Evolutionary conservation across 495 filamentous ascomycete species (phyloP).

Genomic region (Neurospora sp.): DNA sequence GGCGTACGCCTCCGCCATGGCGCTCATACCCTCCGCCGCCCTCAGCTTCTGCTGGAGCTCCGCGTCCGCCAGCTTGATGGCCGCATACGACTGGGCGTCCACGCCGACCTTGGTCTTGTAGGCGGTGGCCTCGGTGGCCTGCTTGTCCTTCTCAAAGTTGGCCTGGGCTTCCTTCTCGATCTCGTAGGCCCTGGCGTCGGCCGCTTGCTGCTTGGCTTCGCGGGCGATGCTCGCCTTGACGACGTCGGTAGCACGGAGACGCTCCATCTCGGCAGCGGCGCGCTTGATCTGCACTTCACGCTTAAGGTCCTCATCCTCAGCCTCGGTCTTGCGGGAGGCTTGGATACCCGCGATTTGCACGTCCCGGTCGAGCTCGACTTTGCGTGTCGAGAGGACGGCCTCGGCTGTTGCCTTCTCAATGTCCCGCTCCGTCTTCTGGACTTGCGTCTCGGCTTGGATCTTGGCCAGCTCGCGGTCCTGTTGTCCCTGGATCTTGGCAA

Average conservation of each 20-base stretch:
- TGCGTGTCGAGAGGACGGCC: slow-evolving; percentile 56
- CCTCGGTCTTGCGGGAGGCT: slow-evolving; percentile 59
- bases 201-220: slow-evolving; percentile 63
- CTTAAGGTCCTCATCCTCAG: slow-evolving; percentile 65
- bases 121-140: slow-evolving; percentile 44
- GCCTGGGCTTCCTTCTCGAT: slow-evolving; percentile 48
- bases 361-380: slow-evolving; percentile 59
- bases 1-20: slow-evolving; percentile 68
- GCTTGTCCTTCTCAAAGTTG: slow-evolving; percentile 45
- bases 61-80: slow-evolving; percentile 57
- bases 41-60: slow-evolving; percentile 49
- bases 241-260: slow-evolving; percentile 63
- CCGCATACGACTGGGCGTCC: too few species aligned
- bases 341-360: slow-evolving; percentile 63
- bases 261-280: slow-evolving; percentile 68
- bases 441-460: slow-evolving; percentile 72
- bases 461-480: slow-evolving; percentile 74
- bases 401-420: slow-evolving; percentile 70
- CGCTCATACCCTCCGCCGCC: slow-evolving; percentile 62
- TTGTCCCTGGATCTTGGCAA: slow-evolving; percentile 71
- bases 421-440: slow-evolving; percentile 73
- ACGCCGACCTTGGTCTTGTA: slow-evolving; percentile 37
- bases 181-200: slow-evolving; percentile 56
- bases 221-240: slow-evolving; percentile 64
- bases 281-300: slow-evolving; percentile 64